Evolutionary conservation across 2,329 filamentous ascomycete genomes (phyloP), one percentile per base, ranked within the genome.

Genomic region (Boeremia lycopersici): DNA sequence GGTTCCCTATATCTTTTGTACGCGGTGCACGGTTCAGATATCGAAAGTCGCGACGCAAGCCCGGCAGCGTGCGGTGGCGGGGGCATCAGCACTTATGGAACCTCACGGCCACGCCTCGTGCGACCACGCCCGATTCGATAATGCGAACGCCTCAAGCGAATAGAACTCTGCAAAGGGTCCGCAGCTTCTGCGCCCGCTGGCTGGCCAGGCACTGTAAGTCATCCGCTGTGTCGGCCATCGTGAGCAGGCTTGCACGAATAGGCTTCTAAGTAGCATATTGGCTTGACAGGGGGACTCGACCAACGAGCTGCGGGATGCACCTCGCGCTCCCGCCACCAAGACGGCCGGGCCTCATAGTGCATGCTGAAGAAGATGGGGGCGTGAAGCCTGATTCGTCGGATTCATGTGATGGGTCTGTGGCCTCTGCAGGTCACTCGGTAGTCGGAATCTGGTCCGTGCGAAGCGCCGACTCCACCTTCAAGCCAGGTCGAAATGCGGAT

Each of bases 301-400:
- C 70, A 73, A 62, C 65, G 62, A 71, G 67, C 63, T 55, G 64
- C 63, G 63, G 63, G 65, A 65, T 62, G 61, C 60, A 62, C 61
- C 53, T 56, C 48, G 36, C 43, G 38, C 53, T 56, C 53, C 53
- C 53, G 53, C 56, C 60, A 50, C 59, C 54, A 63, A 64, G 59
- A 59, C 54, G 60, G 59, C 51, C 62, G 62, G 58, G 52, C 60
- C 54, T 56, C 59, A 57, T 61, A 59, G 63, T 47, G 64, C 53
- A 57, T 55, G 53, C 49, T 43, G 49, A 55, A 30, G 39, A 52
- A 46, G 33, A 63, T 51, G 56, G 28, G 26, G 15, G 26, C 29
- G 61, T 23, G 29, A 23, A 4, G 4, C 45, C 38, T 67, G 65
- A 69, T 68, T 68, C 50, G 66, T 25, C 12, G 47, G 40, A 1